These are phyloP conservation scores for Trichocladium antarcticum DNA, from an alignment of 495 filamentous ascomycete genomes.

Conservation along the genomic window DNA sequence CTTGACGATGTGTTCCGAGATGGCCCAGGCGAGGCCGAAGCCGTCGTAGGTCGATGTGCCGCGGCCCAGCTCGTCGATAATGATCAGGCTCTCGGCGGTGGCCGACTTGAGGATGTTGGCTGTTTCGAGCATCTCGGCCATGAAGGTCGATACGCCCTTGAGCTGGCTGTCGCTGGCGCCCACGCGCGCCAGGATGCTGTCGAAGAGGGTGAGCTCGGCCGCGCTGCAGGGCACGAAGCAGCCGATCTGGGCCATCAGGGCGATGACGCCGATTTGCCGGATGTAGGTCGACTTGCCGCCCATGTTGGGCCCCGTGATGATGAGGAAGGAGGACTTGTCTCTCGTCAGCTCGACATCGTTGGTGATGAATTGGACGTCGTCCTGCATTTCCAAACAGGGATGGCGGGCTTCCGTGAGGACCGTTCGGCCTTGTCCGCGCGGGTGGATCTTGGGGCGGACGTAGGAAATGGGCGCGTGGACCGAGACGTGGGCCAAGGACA, in stretches of 20 bases:
- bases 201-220: constrained; percentile 91
- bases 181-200: constrained; percentile 93
- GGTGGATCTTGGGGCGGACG: constrained; percentile 83
- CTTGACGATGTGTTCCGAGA: constrained; percentile 91
- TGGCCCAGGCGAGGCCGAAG: constrained; percentile 96
- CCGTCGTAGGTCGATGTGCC: constrained; percentile 98
- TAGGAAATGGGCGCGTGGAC: constrained; percentile 89
- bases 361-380: constrained; percentile 96
- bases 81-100: constrained; percentile 86
- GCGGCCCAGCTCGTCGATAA: constrained; percentile 97
- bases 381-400: constrained; percentile 98
- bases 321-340: constrained; percentile 76
- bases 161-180: constrained; percentile 92
- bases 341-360: constrained; percentile 86
- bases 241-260: constrained; percentile 92
- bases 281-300: constrained; percentile 99
- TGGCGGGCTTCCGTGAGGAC: constrained; percentile 87
- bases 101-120: constrained; percentile 97
- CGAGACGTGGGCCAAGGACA: constrained; percentile 87
- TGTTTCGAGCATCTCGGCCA: constrained; percentile 99
- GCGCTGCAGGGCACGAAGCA: constrained; percentile 91
- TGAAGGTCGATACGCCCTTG: constrained; percentile 97
- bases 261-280: constrained; percentile 92
- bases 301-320: constrained; percentile 99
- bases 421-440: constrained; percentile 80